phyloP scores from a whole-genome alignment of 2,329 filamentous ascomycete species.

The Aspergillus vadensis region DNA sequence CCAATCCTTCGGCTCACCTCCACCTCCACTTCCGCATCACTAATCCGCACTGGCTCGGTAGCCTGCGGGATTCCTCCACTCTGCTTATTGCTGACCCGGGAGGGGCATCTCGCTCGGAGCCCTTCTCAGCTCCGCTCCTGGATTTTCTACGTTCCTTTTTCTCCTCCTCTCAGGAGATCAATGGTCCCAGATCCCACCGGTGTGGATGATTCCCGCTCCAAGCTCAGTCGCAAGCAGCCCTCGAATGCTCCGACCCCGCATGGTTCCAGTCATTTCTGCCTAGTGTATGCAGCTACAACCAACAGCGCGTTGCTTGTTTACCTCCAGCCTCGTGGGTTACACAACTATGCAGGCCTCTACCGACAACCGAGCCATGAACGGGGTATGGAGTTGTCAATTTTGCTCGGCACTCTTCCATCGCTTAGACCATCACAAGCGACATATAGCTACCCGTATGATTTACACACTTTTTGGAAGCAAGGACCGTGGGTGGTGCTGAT shows the following conservation, averaged over 20 bases:
- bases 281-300: background rate
- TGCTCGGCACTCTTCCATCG: constrained; percentile 30
- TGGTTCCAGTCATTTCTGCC: background rate
- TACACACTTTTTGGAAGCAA: background rate
- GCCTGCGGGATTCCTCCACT: background rate
- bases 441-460: constrained; percentile 28
- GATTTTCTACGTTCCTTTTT: background rate
- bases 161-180: background rate
- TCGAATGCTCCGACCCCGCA: background rate
- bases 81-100: background rate
- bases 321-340: background rate
- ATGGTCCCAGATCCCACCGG: background rate
- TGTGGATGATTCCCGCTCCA: constrained; percentile 1
- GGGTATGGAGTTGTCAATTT: constrained; percentile 26
- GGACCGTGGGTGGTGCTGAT: background rate
- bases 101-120: background rate
- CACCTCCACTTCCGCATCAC: background rate
- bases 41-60: background rate
- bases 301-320: background rate
- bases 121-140: background rate
- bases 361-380: constrained; percentile 3
- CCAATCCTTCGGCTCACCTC: background rate
- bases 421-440: constrained; percentile 31
- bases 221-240: background rate
- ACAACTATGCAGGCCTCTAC: background rate